Percentiles rank a stretch among this genome's conserved stretches.
Conservation (phyloP, 202 grass and related monocot genomes). For the Digitaria exilis region DNA sequence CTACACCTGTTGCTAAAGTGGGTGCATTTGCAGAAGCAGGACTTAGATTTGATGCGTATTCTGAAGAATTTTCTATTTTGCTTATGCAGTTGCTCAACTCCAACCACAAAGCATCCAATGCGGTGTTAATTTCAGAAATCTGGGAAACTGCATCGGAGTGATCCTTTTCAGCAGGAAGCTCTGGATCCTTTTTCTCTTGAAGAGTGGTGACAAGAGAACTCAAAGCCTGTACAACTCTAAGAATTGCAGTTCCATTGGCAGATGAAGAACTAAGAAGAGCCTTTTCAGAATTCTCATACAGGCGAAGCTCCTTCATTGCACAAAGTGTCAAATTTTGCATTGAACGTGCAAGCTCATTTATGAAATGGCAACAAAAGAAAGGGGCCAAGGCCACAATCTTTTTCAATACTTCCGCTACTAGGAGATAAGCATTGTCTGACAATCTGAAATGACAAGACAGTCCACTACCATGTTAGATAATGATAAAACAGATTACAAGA, state of each 20-base stretch:
- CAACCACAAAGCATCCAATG: conserved; percentile 87
- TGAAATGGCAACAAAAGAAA: conserved; percentile 86
- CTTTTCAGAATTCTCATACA: conserved; percentile 92
- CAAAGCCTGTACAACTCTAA: conserved; percentile 93
- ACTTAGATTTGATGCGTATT: conserved; percentile 60
- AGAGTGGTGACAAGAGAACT: conserved; percentile 86
- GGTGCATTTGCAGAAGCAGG: conserved; percentile 53
- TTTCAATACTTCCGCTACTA: conserved; percentile 91
- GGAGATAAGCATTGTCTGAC: conserved; percentile 89
- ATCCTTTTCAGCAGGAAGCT: conserved; percentile 59
- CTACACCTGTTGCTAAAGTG: conserved; percentile 61
- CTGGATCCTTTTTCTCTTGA: conserved; percentile 79
- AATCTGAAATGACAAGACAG: conserved; percentile 59
- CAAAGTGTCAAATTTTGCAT: conserved; percentile 74
- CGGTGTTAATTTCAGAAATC: conserved; percentile 78
- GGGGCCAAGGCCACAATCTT: conserved; percentile 93
- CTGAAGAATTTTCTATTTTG: conserved; percentile 93
- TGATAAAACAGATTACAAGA: not conserved
- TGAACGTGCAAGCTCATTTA: conserved; percentile 84
- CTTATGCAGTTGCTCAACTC: conserved; percentile 97
- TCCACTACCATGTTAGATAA: not conserved
- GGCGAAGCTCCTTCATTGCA: conserved; percentile 87
- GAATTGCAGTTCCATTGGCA: conserved; percentile 87
- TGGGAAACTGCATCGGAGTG: conserved; percentile 68
- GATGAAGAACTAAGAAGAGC: conserved; percentile 93